Percentiles rank a stretch among this genome's conserved stretches.
These are phyloP conservation scores for Rhizoclosmatium globosum DNA, from an alignment of 192 early-diverging fungal genomes.

Conservation along the genomic window DNA sequence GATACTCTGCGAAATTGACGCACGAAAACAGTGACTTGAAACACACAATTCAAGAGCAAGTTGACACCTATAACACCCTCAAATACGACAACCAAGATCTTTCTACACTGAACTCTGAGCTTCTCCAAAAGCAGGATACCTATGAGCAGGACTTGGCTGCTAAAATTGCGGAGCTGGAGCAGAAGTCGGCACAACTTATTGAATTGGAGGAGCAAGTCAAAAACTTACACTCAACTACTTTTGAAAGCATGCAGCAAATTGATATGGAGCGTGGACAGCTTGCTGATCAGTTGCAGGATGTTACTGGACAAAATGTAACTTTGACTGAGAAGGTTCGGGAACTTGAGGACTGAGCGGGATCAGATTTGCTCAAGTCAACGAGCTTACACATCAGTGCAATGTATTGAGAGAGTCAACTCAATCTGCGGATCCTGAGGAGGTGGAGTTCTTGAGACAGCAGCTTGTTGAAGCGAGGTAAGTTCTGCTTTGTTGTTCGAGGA, in stretches of 20 bases:
- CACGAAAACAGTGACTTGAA: constrained; percentile 37
- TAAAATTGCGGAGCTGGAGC: constrained; percentile 12
- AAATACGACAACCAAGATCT: constrained; percentile 14
- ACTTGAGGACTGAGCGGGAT: constrained; percentile 19
- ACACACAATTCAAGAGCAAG: neutral
- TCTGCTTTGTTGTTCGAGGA: neutral
- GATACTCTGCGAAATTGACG: constrained; percentile 38
- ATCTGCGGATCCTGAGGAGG: constrained; percentile 5
- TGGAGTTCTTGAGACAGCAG: constrained; percentile 2
- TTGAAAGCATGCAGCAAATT: neutral
- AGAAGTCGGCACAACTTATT: neutral
- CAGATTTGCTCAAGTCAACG: constrained; percentile 7
- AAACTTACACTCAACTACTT: neutral
- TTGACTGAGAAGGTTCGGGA: neutral
- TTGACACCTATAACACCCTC: neutral
- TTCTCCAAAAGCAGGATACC: neutral
- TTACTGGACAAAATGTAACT: neutral
- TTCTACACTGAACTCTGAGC: constrained; percentile 2
- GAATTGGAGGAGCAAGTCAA: constrained; percentile 16
- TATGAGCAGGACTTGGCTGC: constrained; percentile 7
- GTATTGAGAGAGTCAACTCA: neutral
- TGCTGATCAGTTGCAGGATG: neutral
- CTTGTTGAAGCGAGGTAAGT: constrained; percentile 15
- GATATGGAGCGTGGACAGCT: constrained; percentile 11
- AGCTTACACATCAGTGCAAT: neutral